Evolutionary conservation across 2,329 filamentous ascomycete species (phyloP).

Genomic region (Sarocladium oryzae): DNA sequence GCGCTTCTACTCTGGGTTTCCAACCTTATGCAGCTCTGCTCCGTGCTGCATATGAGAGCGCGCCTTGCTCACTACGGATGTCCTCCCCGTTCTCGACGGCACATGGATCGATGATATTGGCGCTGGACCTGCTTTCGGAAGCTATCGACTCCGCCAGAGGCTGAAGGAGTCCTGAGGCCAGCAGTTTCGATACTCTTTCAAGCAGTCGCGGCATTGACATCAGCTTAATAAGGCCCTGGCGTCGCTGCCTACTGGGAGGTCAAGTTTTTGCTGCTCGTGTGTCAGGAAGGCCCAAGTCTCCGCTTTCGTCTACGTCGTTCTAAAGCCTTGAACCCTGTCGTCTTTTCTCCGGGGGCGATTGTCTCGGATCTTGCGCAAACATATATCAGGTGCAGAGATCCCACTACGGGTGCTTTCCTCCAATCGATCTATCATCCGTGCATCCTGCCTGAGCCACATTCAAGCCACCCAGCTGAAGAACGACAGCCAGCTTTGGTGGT

Average conservation of each 20-base stretch:
- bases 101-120: conserved; percentile 4
- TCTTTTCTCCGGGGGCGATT: neutral
- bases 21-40: conserved; percentile 1
- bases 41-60: conserved; percentile 1
- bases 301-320: neutral
- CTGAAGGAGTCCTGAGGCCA: neutral
- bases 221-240: neutral
- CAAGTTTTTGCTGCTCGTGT: neutral
- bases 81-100: conserved; percentile 3
- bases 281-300: neutral
- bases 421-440: neutral
- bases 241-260: neutral
- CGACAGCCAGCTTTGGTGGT: neutral
- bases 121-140: conserved; percentile 3
- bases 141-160: conserved; percentile 2
- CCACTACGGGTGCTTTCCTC: neutral
- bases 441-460: neutral
- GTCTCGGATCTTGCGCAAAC: neutral
- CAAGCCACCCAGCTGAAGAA: neutral
- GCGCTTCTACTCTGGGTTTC: conserved; percentile 5
- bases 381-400: conserved; percentile 3
- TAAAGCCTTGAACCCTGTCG: conserved; percentile 7
- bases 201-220: neutral
- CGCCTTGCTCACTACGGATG: conserved; percentile 4
- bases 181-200: neutral